Evolutionary conservation across 78 protist genomes (phyloP).

Genomic region (Polysphondylium violaceum): DNA sequence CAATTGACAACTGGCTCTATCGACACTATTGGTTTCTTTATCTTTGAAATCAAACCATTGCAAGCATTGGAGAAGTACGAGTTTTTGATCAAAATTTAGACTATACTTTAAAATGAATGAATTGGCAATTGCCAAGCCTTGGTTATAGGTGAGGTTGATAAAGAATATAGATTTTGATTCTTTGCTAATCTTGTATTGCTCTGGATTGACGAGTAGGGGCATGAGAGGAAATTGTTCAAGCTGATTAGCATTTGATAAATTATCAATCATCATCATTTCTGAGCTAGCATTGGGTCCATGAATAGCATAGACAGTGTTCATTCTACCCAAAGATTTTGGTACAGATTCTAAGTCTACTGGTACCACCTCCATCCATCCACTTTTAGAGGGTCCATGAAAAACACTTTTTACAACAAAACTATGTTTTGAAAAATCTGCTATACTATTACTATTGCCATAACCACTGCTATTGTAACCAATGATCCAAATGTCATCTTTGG

Average conservation of each 20-base stretch:
- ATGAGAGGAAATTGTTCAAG: not conserved
- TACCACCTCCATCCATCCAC: constrained; percentile 34
- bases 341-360: not conserved
- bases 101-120: not conserved
- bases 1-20: constrained; percentile 35
- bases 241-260: not conserved
- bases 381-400: constrained; percentile 59
- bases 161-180: constrained; percentile 4
- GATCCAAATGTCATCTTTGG: constrained; percentile 86
- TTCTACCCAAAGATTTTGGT: not conserved
- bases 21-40: not conserved
- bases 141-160: not conserved
- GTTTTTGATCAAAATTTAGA: constrained; percentile 67
- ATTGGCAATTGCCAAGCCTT: constrained; percentile 18
- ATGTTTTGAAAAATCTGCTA: constrained; percentile 37
- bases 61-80: constrained; percentile 26
- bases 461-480: constrained; percentile 1
- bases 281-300: constrained; percentile 47
- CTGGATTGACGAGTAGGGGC: constrained; percentile 24
- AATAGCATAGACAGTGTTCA: constrained; percentile 34
- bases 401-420: constrained; percentile 33
- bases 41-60: constrained; percentile 44
- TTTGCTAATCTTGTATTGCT: not conserved
- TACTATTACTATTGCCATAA: too few species aligned
- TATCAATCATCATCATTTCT: constrained; percentile 73